Evolutionary conservation across 345 rosid genomes (phyloP).

Genomic region (Corymbia maculata): DNA sequence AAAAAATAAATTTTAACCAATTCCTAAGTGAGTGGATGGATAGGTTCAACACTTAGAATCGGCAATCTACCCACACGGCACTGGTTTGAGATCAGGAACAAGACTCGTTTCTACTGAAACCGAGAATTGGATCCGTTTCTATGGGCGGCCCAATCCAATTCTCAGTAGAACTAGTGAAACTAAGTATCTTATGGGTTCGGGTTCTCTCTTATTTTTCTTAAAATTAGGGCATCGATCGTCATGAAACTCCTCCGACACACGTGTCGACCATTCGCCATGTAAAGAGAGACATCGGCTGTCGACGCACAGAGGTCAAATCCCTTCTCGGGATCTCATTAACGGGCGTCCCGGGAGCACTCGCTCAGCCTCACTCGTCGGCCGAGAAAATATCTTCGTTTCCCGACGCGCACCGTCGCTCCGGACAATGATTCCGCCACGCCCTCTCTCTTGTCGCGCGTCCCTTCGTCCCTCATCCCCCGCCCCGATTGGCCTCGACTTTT

Average conservation of each 20-base stretch:
- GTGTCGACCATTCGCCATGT: not conserved
- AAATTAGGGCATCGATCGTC: not conserved
- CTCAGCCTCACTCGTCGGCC: not conserved
- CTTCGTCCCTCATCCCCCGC: not conserved
- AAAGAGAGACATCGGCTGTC: not conserved
- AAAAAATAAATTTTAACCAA: no score
- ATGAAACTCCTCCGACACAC: not conserved
- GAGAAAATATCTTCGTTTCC: not conserved
- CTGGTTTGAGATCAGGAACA: rapidly evolving
- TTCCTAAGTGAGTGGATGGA: not conserved
- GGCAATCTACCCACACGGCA: not conserved
- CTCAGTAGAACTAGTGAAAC: not conserved
- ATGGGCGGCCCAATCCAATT: rapidly evolving
- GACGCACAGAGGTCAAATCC: not conserved
- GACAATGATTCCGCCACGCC: not conserved
- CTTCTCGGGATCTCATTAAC: not conserved
- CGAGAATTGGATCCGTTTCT: no score
- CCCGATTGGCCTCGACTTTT: not conserved
- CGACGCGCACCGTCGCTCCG: not conserved
- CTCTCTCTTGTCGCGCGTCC: not conserved
- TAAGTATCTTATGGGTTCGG: not conserved
- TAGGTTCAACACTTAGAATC: not conserved
- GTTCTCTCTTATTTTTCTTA: not conserved
- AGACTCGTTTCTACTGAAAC: not conserved
- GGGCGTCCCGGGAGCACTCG: not conserved